Evolutionary conservation across 257 asterid genomes (phyloP).

Genomic region (Anisodus acutangulus): DNA sequence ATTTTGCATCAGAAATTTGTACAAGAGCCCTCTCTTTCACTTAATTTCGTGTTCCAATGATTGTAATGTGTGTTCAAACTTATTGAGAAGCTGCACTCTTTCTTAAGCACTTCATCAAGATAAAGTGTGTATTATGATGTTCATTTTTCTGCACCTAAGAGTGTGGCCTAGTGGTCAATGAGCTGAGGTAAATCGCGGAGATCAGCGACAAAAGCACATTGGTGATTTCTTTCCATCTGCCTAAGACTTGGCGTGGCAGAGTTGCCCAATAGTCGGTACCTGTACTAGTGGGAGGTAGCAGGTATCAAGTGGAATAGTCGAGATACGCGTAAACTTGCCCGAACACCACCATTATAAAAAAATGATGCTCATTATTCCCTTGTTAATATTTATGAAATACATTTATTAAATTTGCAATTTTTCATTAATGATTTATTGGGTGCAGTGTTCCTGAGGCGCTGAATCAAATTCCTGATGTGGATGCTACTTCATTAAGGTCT

Average conservation of each 20-base stretch:
- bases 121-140: background rate
- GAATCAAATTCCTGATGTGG: constrained; percentile 48
- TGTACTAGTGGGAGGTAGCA: background rate
- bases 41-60: background rate
- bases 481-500: constrained; percentile 61
- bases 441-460: constrained; percentile 60
- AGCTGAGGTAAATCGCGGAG: background rate
- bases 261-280: background rate
- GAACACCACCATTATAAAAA: background rate
- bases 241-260: background rate
- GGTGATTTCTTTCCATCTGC: background rate
- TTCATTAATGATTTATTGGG: background rate
- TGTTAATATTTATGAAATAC: constrained; percentile 8
- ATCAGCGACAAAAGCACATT: background rate
- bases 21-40: constrained; percentile 1
- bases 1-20: background rate
- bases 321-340: background rate
- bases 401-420: background rate
- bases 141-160: constrained; percentile 4
- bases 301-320: background rate
- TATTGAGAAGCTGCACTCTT: background rate
- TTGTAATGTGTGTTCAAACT: background rate
- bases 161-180: background rate
- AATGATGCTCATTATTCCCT: background rate
- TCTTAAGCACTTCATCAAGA: background rate